Base-by-base conservation (phyloP, 2,329 filamentous ascomycete genomes). In the Calonectria naviculata region DNA sequence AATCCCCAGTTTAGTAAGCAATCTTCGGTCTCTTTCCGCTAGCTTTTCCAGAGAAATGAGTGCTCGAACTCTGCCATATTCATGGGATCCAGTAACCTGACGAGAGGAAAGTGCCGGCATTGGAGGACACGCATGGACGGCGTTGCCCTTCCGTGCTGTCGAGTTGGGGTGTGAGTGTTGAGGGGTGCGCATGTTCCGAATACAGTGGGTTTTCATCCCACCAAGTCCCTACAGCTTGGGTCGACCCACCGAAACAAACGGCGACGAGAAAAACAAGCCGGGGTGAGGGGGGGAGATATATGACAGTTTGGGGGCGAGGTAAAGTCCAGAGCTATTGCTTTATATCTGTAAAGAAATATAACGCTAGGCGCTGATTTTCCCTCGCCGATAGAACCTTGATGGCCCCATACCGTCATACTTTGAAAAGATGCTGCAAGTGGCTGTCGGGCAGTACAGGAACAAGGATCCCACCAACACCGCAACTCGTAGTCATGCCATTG, bases 361-460 rank as follows among this genome's bases (percentile, higher is more conserved):
- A 34, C 38, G 41, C 29, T 58, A 24, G 38, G 17, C 17, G 7
- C 46, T 47, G 29, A 17, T 31, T 41, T 17, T 60, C 17, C 10
- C 26, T 64, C 36, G 5, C 28, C 21, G 56, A 13, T 5, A 31
- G 28, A 62, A 66, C 68, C 68, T 31, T 67, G 68, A 67, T 70
- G 68, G 68, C n/a, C 56, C 21, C 63, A 29, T 44, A 38, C 31
- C 44, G 47, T 47, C 38, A 58, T 21, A 17, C 31, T 29, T 21
- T n/a, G 5, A 17, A 24, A 29, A 44, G 28, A 19, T 62, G 63
- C 19, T 29, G 36, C 52, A 34, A 31, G 42, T 9, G 34, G n/a
- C 38, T 17, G 31, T 28, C 26, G 44, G 42, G 21, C 44, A 19
- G 36, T 26, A 13, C 21, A 24, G 29, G 24, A 52, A 21, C 28